Evolutionary conservation across 148 eudicot genomes (phyloP), one percentile per base, ranked within the genome.

Genomic region (Polygonum aviculare): DNA sequence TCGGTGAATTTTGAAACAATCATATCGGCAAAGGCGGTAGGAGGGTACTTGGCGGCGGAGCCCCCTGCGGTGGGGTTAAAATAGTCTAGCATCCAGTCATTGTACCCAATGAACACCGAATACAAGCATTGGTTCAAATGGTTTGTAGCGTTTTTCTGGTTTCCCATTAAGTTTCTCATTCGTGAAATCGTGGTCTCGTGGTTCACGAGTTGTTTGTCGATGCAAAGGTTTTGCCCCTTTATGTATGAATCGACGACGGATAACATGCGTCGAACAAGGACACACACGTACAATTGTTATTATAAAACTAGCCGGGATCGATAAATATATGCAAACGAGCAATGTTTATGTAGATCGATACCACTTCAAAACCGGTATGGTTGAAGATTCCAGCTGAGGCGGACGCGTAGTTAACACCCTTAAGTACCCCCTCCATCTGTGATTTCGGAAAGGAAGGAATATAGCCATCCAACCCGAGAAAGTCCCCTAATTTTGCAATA

Each of bases 11-110:
- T 60, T 7, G 7, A 16, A 22, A 60, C 2, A 19, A 60, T 10
- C 35, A 8, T 14, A 60, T 60, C 69, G 7, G 69, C 69, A 60
- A 60, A 60, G 11, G 3, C 31, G 7, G 16, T 8, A 60, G 69
- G 51, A 48, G 51, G 9, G 51, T 8, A 48, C 14, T 48, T 11
- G 12, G 51, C 8, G 12, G 12, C 35, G 3, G 69, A 16, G 35
- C 22, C 2, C 22, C 26, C 69, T 60, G 69, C 35, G 26, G 4
- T 60, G 8, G 69, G 69, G 10, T 31, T 60, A 63, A 48, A 81
- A 73, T 81, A 84, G 35, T 84, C 77, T 2, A 81, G 15, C 81
- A 81, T 84, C 84, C 80, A 84, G 47, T 84, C 87, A 22, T 83
- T 83, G 50, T 60, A 78, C 21, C 83, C 86, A 18, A 69, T 77